Percentiles rank a stretch among this genome's conserved stretches.
Conservation (phyloP, 257 asterid genomes). For the Solanum stenotomum region DNA sequence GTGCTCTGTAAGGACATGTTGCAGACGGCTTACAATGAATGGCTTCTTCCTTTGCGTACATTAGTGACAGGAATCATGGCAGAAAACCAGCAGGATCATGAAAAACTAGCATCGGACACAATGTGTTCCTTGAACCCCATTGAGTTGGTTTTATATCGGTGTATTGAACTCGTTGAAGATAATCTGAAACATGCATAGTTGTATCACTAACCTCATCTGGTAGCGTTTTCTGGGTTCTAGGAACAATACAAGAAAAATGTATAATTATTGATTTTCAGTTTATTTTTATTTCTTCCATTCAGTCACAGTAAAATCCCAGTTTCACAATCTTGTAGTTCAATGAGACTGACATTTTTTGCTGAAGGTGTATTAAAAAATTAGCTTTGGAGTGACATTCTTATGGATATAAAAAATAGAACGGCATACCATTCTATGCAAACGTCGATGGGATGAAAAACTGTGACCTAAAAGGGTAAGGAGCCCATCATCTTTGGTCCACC, state of each 20-base stretch:
- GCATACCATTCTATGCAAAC: no score
- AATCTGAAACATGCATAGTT: slow-evolving; percentile 22
- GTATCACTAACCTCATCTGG: not conserved
- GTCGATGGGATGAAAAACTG: no score
- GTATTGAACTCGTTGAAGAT: slow-evolving; percentile 74
- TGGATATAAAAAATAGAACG: no score
- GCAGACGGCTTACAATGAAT: slow-evolving; percentile 44
- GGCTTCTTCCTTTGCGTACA: slow-evolving; percentile 82
- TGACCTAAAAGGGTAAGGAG: no score
- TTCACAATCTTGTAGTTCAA: not conserved
- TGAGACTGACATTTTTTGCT: not conserved
- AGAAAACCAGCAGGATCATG: slow-evolving; percentile 22
- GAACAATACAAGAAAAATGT: not conserved
- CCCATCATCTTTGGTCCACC: no score
- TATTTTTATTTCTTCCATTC: not conserved
- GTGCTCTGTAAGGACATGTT: slow-evolving; percentile 43
- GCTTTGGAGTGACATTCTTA: no score
- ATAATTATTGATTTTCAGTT: not conserved
- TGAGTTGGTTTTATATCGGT: slow-evolving; percentile 62
- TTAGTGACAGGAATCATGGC: slow-evolving; percentile 37
- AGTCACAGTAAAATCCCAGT: not conserved
- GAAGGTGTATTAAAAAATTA: no score
- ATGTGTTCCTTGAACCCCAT: slow-evolving; percentile 64
- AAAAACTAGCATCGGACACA: slow-evolving; percentile 15
- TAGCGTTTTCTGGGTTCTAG: not conserved